phyloP scores from a whole-genome alignment of 2,329 filamentous ascomycete genomes.

The Aspergillus aculeatus region DNA sequence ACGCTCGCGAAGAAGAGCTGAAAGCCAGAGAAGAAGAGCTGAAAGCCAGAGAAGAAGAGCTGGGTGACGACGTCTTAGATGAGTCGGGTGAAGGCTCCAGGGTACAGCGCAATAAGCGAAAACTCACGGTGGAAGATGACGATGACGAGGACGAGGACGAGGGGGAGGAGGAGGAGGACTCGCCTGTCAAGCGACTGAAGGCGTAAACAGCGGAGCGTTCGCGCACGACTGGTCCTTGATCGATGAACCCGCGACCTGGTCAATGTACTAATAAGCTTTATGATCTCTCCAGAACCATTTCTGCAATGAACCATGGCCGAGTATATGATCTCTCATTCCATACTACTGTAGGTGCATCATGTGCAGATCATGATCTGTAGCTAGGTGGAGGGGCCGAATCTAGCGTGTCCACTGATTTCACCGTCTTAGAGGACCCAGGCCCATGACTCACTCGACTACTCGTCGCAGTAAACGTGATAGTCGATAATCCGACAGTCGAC shows the following conservation, averaged over 20 bases:
- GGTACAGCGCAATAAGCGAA: conserved; percentile 30
- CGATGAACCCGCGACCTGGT: neutral
- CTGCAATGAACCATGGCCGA: neutral
- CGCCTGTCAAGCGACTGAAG: conserved; percentile 34
- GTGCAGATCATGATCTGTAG: conserved; percentile 15
- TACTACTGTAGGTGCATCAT: neutral
- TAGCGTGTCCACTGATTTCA: conserved; percentile 28
- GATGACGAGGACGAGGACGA: conserved; percentile 25
- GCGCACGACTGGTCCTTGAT: conserved; percentile 2
- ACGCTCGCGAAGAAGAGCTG: conserved; percentile 30
- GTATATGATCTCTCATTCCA: neutral
- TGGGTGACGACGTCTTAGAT: conserved; percentile 15
- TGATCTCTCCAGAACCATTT: neutral
- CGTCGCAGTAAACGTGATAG: conserved; percentile 27
- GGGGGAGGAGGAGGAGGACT: conserved; percentile 15
- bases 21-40: conserved; percentile 27
- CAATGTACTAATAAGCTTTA: conserved; percentile 13
- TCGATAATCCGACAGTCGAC: conserved; percentile 25
- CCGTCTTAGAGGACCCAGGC: conserved; percentile 25
- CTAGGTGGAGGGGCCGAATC: conserved; percentile 21
- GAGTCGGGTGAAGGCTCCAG: conserved; percentile 23
- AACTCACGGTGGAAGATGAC: conserved; percentile 33
- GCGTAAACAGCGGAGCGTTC: conserved; percentile 16
- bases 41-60: conserved; percentile 27
- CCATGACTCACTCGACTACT: conserved; percentile 31